Evolutionary conservation across 345 rosid species (phyloP), one percentile per base, ranked within the genome.

Genomic region (Populus tremula): DNA sequence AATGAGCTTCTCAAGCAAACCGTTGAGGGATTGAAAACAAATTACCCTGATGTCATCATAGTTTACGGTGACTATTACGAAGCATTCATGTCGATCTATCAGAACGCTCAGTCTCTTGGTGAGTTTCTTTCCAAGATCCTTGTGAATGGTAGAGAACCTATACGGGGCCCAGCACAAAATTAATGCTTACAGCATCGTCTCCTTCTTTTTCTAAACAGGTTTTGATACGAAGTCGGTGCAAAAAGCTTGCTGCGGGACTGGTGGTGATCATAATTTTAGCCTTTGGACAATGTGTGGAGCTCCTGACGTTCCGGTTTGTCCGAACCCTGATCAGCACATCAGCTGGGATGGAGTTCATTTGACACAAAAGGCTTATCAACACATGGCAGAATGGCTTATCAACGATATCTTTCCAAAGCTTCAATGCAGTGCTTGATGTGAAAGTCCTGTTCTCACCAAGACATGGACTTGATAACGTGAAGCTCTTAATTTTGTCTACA

Each of bases 311-410:
- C 47, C 77, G 12, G 53, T 47, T 47, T 47, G 53, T 47, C 53
- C 5, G 0, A 13, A 47, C 5, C 53, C 53, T 16, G 53, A 47
- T 10, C 39, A 68, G 11, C n/a, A 43, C 21, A 61, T 84, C 1
- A 75, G 76, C 59, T 86, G 88, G 86, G 88, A 85, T 53, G 88
- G 86, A 63, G 17, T 80, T 62, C 74, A 78, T 47, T 83, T 69
- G 83, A 72, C 75, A 14, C 43, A 72, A 72, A 54, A 20, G 14
- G 23, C 77, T 36, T 74, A 74, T 38, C 17, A 36, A 9, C 21
- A 41, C 21, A 61, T 74, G 10, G 36, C 77, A n/a, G 20, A 9
- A 4, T 36, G 20, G 50, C 53, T 62, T 4, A 61, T 74, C 16
- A 6, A 17, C 8, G 70, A 74, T 12, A 74, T 43, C 39, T 17